Conservation (phyloP, 2,329 filamentous ascomycete species). For the Botrytis cinerea region DNA sequence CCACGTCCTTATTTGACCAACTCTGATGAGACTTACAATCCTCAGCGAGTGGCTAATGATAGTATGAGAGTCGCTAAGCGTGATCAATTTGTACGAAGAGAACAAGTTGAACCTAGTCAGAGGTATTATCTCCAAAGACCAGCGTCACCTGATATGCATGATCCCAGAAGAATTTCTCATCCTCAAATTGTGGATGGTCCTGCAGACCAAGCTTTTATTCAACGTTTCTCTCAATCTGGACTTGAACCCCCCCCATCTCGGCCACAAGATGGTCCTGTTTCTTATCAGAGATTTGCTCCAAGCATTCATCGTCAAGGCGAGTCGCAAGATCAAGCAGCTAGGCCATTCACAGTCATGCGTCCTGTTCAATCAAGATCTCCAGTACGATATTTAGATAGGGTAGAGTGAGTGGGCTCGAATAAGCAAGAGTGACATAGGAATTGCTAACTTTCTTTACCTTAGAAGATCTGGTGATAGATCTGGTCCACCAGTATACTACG, state of each 20-base stretch:
- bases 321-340: slow-evolving; percentile 27
- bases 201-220: slow-evolving; percentile 36
- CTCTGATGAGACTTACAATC: slow-evolving; percentile 26
- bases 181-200: slow-evolving; percentile 31
- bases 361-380: slow-evolving; percentile 35
- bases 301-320: slow-evolving; percentile 27
- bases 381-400: slow-evolving; percentile 33
- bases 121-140: slow-evolving; percentile 28
- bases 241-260: slow-evolving; percentile 31
- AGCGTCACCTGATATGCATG: slow-evolving; percentile 31
- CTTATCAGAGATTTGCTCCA: slow-evolving; percentile 32
- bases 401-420: slow-evolving; percentile 34
- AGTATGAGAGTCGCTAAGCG: slow-evolving; percentile 28
- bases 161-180: slow-evolving; percentile 33
- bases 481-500: slow-evolving; percentile 26
- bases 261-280: slow-evolving; percentile 32
- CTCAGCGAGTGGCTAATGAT: slow-evolving; percentile 26
- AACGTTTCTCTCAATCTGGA: slow-evolving; percentile 40
- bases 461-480: slow-evolving; percentile 28
- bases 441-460: slow-evolving; percentile 29
- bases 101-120: slow-evolving; percentile 27
- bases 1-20: slow-evolving; percentile 25
- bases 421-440: neutral
- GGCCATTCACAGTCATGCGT: slow-evolving; percentile 29
- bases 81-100: slow-evolving; percentile 30